Evolutionary conservation across 257 asterid species (phyloP).

Genomic region (Gentiana macrophylla): DNA sequence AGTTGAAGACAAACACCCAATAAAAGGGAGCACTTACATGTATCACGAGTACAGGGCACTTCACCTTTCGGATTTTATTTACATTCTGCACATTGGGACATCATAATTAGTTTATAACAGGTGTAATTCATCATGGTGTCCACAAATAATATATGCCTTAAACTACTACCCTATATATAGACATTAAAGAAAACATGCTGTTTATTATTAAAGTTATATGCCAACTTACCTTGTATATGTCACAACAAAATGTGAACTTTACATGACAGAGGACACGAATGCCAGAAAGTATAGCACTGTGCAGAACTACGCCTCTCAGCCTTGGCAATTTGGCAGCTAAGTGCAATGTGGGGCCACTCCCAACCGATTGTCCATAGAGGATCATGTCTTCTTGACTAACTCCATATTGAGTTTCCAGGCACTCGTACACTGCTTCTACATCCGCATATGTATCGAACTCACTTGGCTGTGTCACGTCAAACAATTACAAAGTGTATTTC

Average conservation of each 20-base stretch:
- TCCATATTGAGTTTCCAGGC: conserved; percentile 92
- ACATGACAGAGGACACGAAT: conserved; percentile 97
- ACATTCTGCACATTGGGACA: conserved; percentile 63
- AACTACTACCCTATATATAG: too few species aligned
- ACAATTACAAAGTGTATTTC: neutral
- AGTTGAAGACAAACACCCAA: neutral
- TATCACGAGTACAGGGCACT: conserved; percentile 86
- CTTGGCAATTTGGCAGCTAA: conserved; percentile 89
- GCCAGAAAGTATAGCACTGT: conserved; percentile 98
- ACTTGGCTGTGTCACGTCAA: conserved; percentile 53
- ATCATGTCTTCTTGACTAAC: conserved; percentile 85
- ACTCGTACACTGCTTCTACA: conserved; percentile 89
- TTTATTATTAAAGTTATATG: neutral
- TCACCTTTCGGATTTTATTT: conserved; percentile 85
- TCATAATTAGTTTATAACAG: conserved; percentile 9
- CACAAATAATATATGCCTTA: too few species aligned
- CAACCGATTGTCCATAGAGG: conserved; percentile 95
- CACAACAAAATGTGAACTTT: conserved; percentile 79
- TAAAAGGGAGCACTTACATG: conserved; percentile 56
- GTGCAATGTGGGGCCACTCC: conserved; percentile 98
- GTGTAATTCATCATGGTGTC: neutral
- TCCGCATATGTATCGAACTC: conserved; percentile 93
- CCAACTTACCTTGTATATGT: conserved; percentile 71
- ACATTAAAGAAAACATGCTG: neutral
- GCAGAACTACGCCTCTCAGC: conserved; percentile 92